Evolutionary conservation across 768 basidiomycete species (phyloP).

Genomic region (Fomitopsis serialis): DNA sequence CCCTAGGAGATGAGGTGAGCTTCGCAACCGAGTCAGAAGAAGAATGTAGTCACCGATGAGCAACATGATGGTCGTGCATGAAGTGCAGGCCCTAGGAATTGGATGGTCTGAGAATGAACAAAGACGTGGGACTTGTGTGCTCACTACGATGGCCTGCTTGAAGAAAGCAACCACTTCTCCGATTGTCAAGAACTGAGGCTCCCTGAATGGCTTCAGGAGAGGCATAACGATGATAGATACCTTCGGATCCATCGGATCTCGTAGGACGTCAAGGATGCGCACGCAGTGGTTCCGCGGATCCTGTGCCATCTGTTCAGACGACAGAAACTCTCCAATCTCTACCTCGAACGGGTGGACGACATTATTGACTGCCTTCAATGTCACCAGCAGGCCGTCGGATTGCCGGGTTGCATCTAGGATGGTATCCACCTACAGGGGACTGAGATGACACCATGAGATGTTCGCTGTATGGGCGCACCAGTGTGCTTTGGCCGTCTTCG

Average conservation of each 20-base stretch:
- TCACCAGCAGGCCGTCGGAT: conserved; percentile 12
- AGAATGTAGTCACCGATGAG: conserved; percentile 24
- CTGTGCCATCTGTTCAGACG: neutral
- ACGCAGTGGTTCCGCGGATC: conserved; percentile 22
- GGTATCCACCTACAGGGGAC: neutral
- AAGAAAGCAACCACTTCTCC: conserved; percentile 32
- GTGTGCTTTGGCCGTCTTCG: too few relatives aligned
- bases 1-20: neutral
- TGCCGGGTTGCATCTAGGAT: conserved; percentile 16
- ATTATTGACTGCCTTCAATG: conserved; percentile 10
- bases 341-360: conserved; percentile 14
- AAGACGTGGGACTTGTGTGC: neutral
- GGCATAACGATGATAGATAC: conserved; percentile 28
- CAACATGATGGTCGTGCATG: conserved; percentile 29
- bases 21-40: neutral
- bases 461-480: too few relatives aligned
- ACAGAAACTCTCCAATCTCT: conserved; percentile 6
- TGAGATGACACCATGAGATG: too few relatives aligned
- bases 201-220: conserved; percentile 18
- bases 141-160: conserved; percentile 30
- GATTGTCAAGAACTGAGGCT: conserved; percentile 26
- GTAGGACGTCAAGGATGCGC: conserved; percentile 16
- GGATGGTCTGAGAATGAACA: neutral
- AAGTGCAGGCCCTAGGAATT: conserved; percentile 27
- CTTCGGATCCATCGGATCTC: conserved; percentile 4